Evolutionary conservation across 176 grass and related monocot species (phyloP), one percentile per base, ranked within the genome.

Genomic region (Zizania latifolia): DNA sequence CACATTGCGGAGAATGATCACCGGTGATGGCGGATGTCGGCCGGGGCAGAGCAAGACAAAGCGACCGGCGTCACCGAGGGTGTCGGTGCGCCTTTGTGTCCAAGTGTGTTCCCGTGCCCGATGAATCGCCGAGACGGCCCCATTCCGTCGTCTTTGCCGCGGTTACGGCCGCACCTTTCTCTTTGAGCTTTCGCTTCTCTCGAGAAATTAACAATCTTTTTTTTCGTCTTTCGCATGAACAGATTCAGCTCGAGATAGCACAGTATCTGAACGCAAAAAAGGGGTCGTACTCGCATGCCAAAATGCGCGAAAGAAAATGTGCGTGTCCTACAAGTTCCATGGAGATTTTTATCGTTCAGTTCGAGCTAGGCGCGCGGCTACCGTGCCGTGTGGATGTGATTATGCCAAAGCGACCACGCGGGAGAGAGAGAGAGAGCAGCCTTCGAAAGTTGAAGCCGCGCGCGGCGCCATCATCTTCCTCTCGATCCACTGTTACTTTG

Each of bases 391-490:
- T 72, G 61, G 54, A 63, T 6, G 73, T 39, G 31, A 82, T 82
- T 62, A 83, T 83, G 26, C 75, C 69, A 83, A 88, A 87, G 85
- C 55, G 38, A 58, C 40, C 73, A 58, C 50, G 59, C 79, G n/a
- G 69, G 10, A 36, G 16, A 62, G 28, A 34, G 21, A 26, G 10
- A 45, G 19, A 37, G 30, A 19, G 54, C 82, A 84, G 50, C 54
- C 71, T 86, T 90, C 62, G 10, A 79, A 71, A 46, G 10, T 29
- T 30, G 24, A 68, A 64, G 71, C 31, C 17, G 37, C 53, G 32
- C 30, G 30, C 22, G 5, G 23, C 5, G 35, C 54, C 62, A 72
- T 82, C 39, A 3, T 82, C 74, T 72, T 75, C 82, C 48, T 24
- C 39, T 9, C 40, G 14, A 13, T 14, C 68, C 61, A 40, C 27